phyloP scores from a whole-genome alignment of 2,329 filamentous ascomycete species.

The Zymoseptoria brevis region DNA sequence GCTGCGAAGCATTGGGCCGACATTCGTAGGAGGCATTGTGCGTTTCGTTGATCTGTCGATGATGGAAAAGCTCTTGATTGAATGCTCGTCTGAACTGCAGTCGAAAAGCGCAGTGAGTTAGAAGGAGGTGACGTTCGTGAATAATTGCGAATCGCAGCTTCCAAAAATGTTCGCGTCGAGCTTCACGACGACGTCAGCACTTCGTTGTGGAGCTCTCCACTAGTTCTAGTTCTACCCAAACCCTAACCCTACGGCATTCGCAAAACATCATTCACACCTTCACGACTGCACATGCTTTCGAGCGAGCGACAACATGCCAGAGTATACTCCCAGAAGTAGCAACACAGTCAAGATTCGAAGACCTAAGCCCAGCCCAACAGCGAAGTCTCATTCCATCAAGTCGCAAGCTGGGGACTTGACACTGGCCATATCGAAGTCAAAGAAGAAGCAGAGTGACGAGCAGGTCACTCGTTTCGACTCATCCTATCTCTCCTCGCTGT shows the following conservation, averaged over 20 bases:
- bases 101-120: too few relatives aligned
- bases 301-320: neutral
- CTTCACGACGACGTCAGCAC: too few relatives aligned
- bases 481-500: slow-evolving; percentile 13
- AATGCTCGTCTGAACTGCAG: too few relatives aligned
- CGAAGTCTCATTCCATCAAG: neutral
- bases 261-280: neutral
- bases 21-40: neutral
- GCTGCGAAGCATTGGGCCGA: neutral
- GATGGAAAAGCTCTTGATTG: too few relatives aligned
- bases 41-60: neutral
- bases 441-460: slow-evolving; percentile 6
- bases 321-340: neutral
- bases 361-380: neutral
- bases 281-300: neutral
- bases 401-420: slow-evolving; percentile 2
- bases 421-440: slow-evolving; percentile 4
- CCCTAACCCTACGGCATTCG: neutral
- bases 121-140: too few relatives aligned
- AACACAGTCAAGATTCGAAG: slow-evolving; percentile 2
- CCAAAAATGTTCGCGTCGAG: too few relatives aligned
- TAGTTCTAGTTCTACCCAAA: too few relatives aligned
- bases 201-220: too few relatives aligned
- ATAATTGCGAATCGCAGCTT: too few relatives aligned
- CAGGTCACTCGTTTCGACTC: slow-evolving; percentile 18